Conservation (phyloP, 2,329 filamentous ascomycete genomes). For the Botryosphaeria dothidea region DNA sequence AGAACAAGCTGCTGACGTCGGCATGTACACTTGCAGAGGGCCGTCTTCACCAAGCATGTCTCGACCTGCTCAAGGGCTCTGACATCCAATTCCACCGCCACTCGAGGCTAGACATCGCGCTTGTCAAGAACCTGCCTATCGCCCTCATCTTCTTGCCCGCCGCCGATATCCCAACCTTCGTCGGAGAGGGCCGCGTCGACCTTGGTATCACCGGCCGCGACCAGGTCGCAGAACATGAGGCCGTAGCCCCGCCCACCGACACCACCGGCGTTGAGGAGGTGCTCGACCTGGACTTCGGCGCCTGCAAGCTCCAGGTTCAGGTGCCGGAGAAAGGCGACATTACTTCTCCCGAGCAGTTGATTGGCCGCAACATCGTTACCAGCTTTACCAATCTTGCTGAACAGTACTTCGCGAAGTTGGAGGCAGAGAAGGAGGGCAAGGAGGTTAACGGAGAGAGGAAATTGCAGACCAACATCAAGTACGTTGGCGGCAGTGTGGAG, state of each 20-base stretch:
- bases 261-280: slow-evolving; percentile 73
- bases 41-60: slow-evolving; percentile 80
- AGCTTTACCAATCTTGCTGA: slow-evolving; percentile 87
- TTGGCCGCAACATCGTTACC: slow-evolving; percentile 92
- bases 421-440: slow-evolving; percentile 52
- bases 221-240: slow-evolving; percentile 88
- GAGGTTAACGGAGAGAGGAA: slow-evolving; percentile 33
- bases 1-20: slow-evolving; percentile 14
- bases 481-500: slow-evolving; percentile 94
- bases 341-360: slow-evolving; percentile 68
- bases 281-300: slow-evolving; percentile 86
- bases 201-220: slow-evolving; percentile 93
- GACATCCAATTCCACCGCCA: slow-evolving; percentile 97
- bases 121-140: slow-evolving; percentile 95
- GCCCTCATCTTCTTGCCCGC: slow-evolving; percentile 96
- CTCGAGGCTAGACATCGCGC: slow-evolving; percentile 91
- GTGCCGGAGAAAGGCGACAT: slow-evolving; percentile 83
- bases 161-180: slow-evolving; percentile 95
- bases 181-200: slow-evolving; percentile 90
- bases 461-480: slow-evolving; percentile 86
- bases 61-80: slow-evolving; percentile 88
- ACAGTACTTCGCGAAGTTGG: slow-evolving; percentile 80
- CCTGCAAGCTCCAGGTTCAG: slow-evolving; percentile 94
- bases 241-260: slow-evolving; percentile 51
- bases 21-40: slow-evolving; percentile 65